A percentile compares a stretch with the other conserved stretches of the same genome.
phyloP scores from a whole-genome alignment of 2,329 filamentous ascomycete genomes.

The Fusarium praegraminearum region DNA sequence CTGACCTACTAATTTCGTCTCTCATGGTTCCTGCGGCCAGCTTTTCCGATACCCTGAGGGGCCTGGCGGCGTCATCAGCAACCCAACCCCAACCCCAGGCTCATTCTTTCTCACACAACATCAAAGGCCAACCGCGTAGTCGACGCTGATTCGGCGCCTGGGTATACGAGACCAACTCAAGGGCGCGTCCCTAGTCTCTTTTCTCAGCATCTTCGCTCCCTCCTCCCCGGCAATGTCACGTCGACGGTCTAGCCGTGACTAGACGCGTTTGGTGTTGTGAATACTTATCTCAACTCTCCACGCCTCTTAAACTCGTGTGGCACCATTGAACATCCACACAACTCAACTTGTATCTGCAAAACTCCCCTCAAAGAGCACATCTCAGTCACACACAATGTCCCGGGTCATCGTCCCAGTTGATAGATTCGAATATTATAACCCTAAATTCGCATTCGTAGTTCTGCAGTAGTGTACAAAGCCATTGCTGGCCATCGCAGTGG shows the following conservation, averaged over 20 bases:
- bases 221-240: slow-evolving; percentile 15
- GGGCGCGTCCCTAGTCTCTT: slow-evolving; percentile 33
- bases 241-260: slow-evolving; percentile 9
- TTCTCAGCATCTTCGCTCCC: slow-evolving; percentile 21
- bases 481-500: slow-evolving; percentile 34
- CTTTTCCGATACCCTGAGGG: background rate
- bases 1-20: background rate
- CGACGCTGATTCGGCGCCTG: slow-evolving; percentile 40
- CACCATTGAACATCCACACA: slow-evolving; percentile 48
- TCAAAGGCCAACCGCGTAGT: slow-evolving; percentile 29
- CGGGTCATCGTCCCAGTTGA: slow-evolving; percentile 33
- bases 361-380: slow-evolving; percentile 47
- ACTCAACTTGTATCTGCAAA: slow-evolving; percentile 49
- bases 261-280: slow-evolving; percentile 39
- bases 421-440: slow-evolving; percentile 45
- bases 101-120: slow-evolving; percentile 31
- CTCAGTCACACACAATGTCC: slow-evolving; percentile 36
- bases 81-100: slow-evolving; percentile 28
- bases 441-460: slow-evolving; percentile 48
- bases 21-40: background rate
- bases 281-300: slow-evolving; percentile 35
- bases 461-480: slow-evolving; percentile 51
- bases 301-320: slow-evolving; percentile 47
- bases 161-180: slow-evolving; percentile 27
- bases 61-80: slow-evolving; percentile 43